Conservation (phyloP, 2,329 filamentous ascomycete species). For the Coniochaeta sp. region DNA sequence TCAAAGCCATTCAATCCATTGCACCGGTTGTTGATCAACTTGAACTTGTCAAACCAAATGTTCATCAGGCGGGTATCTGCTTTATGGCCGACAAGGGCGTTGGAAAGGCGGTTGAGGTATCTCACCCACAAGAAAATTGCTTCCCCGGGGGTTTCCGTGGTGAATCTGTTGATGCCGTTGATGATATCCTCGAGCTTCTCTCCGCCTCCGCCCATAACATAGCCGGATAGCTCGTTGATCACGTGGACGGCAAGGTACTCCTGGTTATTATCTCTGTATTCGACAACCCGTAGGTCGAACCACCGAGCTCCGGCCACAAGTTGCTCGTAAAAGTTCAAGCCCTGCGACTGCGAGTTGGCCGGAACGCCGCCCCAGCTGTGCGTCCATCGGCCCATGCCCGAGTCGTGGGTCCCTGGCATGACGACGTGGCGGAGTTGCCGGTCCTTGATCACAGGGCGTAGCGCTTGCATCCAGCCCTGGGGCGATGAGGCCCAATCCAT, state of each 20-base stretch:
- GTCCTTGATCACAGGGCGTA: constrained; percentile 11
- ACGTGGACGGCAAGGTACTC: constrained; percentile 28
- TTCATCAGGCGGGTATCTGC: constrained; percentile 26
- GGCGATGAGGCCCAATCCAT: constrained; percentile 1
- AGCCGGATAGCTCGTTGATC: constrained; percentile 16
- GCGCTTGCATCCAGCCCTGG: constrained; percentile 11
- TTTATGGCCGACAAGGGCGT: constrained; percentile 20
- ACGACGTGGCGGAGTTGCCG: constrained; percentile 31
- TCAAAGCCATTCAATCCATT: constrained; percentile 13
- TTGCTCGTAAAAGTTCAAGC: constrained; percentile 29
- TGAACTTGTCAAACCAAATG: constrained; percentile 34
- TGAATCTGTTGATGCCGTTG: constrained; percentile 36
- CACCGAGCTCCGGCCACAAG: constrained; percentile 29
- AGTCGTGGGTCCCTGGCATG: constrained; percentile 35
- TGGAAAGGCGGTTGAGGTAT: constrained; percentile 32
- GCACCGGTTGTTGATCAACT: constrained; percentile 32
- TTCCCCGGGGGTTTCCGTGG: constrained; percentile 32
- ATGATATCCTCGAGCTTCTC: constrained; percentile 34
- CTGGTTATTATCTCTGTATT: neutral
- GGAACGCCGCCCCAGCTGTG: constrained; percentile 15
- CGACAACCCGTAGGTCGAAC: constrained; percentile 29
- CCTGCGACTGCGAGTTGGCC: constrained; percentile 29
- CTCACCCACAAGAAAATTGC: constrained; percentile 39
- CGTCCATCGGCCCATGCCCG: constrained; percentile 25
- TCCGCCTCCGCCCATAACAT: constrained; percentile 37